A percentile compares a stretch with the other conserved stretches of the same genome.
These are phyloP conservation scores for Macroventuria anomochaeta DNA, from an alignment of 2,329 filamentous ascomycete species.

Conservation along the genomic window DNA sequence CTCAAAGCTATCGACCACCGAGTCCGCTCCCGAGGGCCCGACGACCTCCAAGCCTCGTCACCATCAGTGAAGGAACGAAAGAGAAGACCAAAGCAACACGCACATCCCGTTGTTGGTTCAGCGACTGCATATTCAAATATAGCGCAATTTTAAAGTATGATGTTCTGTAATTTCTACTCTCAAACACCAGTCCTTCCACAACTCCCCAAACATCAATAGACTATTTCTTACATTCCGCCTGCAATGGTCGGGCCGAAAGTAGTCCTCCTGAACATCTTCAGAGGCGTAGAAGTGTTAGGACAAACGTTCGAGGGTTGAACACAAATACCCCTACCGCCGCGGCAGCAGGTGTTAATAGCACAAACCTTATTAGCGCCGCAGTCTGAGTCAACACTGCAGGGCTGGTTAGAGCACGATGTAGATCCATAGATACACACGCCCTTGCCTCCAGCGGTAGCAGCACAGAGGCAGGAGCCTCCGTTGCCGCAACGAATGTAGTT, in stretches of 20 bases:
- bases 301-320: conserved; percentile 3
- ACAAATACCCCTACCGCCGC: neutral
- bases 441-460: conserved; percentile 4
- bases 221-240: too few species aligned
- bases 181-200: too few species aligned
- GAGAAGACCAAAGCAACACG: neutral
- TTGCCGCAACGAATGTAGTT: neutral
- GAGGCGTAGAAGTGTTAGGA: neutral
- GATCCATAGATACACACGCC: neutral
- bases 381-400: neutral
- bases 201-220: too few species aligned
- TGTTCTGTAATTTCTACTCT: too few species aligned
- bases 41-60: neutral
- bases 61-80: neutral
- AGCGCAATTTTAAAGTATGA: too few species aligned
- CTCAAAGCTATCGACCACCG: neutral
- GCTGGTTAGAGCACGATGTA: neutral
- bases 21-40: neutral
- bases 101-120: neutral
- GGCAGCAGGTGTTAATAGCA: conserved; percentile 11
- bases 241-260: neutral
- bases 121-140: too few species aligned
- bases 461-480: neutral
- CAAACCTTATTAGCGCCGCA: conserved; percentile 5
- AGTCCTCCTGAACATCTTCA: conserved; percentile 7